Evolutionary conservation across 768 basidiomycete species (phyloP).

Genomic region (Boletus barrowsii): DNA sequence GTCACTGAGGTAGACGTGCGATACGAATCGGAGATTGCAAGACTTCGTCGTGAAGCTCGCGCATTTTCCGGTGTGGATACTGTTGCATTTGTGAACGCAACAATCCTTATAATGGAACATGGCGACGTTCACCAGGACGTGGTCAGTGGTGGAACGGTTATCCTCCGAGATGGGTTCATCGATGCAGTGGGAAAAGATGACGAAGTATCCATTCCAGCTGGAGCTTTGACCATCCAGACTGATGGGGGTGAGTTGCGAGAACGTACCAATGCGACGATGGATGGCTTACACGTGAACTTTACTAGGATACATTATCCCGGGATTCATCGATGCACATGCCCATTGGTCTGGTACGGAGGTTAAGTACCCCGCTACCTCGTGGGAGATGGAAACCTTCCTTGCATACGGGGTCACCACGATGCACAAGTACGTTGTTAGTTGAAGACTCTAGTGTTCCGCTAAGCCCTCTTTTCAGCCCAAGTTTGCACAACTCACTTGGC

Average conservation of each 20-base stretch:
- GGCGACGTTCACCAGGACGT: conserved; percentile 49
- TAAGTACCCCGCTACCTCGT: conserved; percentile 60
- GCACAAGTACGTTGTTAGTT: conserved; percentile 54
- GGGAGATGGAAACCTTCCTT: conserved; percentile 74
- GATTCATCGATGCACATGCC: conserved; percentile 75
- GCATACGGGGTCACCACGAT: conserved; percentile 75
- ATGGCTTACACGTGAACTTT: not conserved
- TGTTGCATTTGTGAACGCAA: conserved; percentile 65
- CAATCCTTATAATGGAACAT: conserved; percentile 65
- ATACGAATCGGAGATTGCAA: conserved; percentile 58
- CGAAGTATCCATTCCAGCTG: conserved; percentile 34
- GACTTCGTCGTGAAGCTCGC: conserved; percentile 53
- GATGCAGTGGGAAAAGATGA: conserved; percentile 41
- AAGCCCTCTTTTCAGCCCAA: conserved; percentile 45
- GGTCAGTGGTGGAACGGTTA: conserved; percentile 48
- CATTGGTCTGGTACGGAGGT: conserved; percentile 61
- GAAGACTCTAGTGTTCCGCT: not conserved
- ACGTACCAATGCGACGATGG: too few species aligned
- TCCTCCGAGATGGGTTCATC: conserved; percentile 58
- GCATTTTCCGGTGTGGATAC: conserved; percentile 31
- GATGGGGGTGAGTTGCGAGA: conserved; percentile 49
- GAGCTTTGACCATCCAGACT: conserved; percentile 51
- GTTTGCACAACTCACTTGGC: conserved; percentile 56
- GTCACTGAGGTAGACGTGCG: conserved; percentile 57
- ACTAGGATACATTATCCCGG: conserved; percentile 62